These are phyloP conservation scores for Pseudogymnoascus sp. DNA, from an alignment of 2,329 filamentous ascomycete species.

Conservation along the genomic window DNA sequence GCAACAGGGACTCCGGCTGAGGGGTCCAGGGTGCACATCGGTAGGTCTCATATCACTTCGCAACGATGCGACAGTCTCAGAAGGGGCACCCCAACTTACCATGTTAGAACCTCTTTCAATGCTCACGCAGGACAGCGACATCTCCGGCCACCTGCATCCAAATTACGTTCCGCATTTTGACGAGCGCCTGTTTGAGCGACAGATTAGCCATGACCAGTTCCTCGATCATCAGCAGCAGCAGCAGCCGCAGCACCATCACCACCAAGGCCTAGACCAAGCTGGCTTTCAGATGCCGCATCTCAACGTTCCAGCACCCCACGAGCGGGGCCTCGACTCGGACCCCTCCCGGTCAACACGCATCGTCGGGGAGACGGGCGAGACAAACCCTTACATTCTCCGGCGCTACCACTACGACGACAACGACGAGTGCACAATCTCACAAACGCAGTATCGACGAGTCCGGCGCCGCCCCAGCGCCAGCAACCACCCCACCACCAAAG, in stretches of 20 bases:
- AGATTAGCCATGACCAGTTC: constrained; percentile 20
- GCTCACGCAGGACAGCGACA: not conserved
- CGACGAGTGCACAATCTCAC: constrained; percentile 26
- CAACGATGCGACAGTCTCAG: not conserved
- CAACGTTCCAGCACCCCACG: constrained; percentile 15
- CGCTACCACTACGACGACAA: constrained; percentile 25
- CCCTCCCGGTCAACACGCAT: constrained; percentile 22
- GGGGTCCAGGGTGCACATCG: not conserved
- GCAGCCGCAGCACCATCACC: constrained; percentile 15
- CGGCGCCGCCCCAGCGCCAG: constrained; percentile 13
- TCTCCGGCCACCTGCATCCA: not conserved
- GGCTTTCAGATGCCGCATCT: constrained; percentile 20
- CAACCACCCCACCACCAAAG: constrained; percentile 18
- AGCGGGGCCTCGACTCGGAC: constrained; percentile 22
- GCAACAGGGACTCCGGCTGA: not conserved
- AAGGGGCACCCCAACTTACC: not conserved
- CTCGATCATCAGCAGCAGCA: constrained; percentile 16
- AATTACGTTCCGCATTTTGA: not conserved
- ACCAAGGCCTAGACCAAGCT: constrained; percentile 17
- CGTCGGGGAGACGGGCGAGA: constrained; percentile 27
- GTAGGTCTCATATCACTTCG: not conserved
- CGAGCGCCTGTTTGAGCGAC: constrained; percentile 13
- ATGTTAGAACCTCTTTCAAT: not conserved
- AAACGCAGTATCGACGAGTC: constrained; percentile 25
- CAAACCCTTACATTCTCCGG: constrained; percentile 25